Evolutionary conservation across 2,329 filamentous ascomycete genomes (phyloP), one percentile per base, ranked within the genome.

Genomic region (Podosphaera xanthii): DNA sequence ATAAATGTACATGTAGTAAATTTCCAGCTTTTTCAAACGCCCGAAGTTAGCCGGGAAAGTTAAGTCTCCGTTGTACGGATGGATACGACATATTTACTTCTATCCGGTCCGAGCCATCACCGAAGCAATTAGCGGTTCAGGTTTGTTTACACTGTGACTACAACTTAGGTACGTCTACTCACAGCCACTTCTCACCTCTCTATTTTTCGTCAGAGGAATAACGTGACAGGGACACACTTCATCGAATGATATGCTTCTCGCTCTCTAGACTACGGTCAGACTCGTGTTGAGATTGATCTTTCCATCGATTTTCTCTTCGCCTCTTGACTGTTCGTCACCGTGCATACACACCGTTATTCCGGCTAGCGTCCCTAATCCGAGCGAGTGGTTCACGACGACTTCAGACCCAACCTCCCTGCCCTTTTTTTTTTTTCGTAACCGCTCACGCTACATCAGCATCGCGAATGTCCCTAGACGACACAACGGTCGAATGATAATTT

Each of bases 381-480:
- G 49, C 30, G 30, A 31, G 30, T 52, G 30, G 49, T 35, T 33
- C 33, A 52, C 30, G 30, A 35, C 33, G 5, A 33, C 33, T 30
- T 8, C 33, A 33, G 9, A 35, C 30, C 49, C 33, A 52, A 30
- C 22, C 49, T 52, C 30, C 30, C 33, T 35, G 31, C 5, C 22
- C n/a, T n/a, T n/a, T 8, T 44, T 44, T 44, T 12, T 50, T 50
- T 50, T 50, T 31, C 31, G n/a, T 14, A n/a, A 50, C 10, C 31
- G n/a, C 48, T 50, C n/a, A 30, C 48, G 8, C 31, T 30, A 7
- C 48, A 50, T 44, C 5, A 30, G 22, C 31, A 10, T 4, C n/a
- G 5, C 48, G 4, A 7, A 67, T 67, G 65, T 62, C 64, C 65
- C 58, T 59, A 36, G 60, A 60, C 61, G 40, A 59, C 54, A 57